Percentiles rank a stretch among this genome's conserved stretches.
Conservation (phyloP, 371 early-diverging fungal species). For the Apophysomyces elegans region DNA sequence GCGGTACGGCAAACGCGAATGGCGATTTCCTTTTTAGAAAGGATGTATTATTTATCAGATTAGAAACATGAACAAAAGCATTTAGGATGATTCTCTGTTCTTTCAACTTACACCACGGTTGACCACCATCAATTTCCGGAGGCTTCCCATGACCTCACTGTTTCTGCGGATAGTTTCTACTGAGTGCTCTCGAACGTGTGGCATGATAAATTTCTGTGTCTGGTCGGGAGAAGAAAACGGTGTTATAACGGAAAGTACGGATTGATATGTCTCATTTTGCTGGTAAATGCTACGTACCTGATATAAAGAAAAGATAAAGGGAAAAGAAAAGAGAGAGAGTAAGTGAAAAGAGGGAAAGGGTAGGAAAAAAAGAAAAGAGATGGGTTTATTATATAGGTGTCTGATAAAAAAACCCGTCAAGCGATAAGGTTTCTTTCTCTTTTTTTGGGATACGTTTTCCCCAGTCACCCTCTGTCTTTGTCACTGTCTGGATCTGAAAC, state of each 20-base stretch:
- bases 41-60: not conserved
- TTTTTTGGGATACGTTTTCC: too few relatives aligned
- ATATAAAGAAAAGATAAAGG: too few relatives aligned
- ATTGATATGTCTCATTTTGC: too few relatives aligned
- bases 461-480: not conserved
- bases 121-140: constrained; percentile 65
- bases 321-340: not conserved
- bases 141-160: constrained; percentile 53
- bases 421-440: constrained; percentile 3
- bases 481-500: constrained; percentile 5
- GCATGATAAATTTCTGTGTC: constrained; percentile 17
- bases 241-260: too few relatives aligned
- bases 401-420: not conserved
- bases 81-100: not conserved
- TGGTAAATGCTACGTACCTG: too few relatives aligned
- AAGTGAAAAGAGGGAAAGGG: constrained; percentile 13
- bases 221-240: not conserved
- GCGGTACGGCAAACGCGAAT: constrained; percentile 92
- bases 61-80: not conserved
- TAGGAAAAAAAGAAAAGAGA: not conserved
- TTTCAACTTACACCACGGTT: constrained; percentile 65
- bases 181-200: constrained; percentile 56
- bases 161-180: constrained; percentile 69
- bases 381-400: constrained; percentile 1
- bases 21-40: constrained; percentile 81